These are phyloP conservation scores for Cyberlindnera maclurae DNA, from an alignment of 805 yeast species.

Conservation along the genomic window DNA sequence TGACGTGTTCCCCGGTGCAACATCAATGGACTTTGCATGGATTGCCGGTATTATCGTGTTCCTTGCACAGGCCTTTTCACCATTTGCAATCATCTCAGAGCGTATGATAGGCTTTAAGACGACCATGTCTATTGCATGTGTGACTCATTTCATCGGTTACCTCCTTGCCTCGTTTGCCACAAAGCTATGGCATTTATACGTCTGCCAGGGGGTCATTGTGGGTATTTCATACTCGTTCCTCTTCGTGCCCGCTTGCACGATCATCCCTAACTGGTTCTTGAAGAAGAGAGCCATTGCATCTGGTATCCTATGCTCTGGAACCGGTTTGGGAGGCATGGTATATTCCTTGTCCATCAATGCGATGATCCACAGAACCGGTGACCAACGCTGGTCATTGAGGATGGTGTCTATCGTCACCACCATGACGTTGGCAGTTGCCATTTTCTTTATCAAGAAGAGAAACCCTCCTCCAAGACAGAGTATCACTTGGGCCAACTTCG, in stretches of 20 bases:
- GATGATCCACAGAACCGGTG: slow-evolving; percentile 34
- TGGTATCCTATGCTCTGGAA: slow-evolving; percentile 42
- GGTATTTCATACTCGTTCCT: slow-evolving; percentile 47
- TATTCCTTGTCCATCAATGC: slow-evolving; percentile 37
- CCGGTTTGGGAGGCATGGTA: slow-evolving; percentile 46
- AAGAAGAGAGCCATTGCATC: slow-evolving; percentile 50
- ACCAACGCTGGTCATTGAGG: slow-evolving; percentile 42
- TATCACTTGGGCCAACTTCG: slow-evolving; percentile 5
- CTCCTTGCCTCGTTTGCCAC: slow-evolving; percentile 55
- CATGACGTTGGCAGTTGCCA: slow-evolving; percentile 31
- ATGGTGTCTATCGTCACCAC: slow-evolving; percentile 37
- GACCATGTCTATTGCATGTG: slow-evolving; percentile 43
- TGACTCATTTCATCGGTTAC: slow-evolving; percentile 45
- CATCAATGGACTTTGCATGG: slow-evolving; percentile 52
- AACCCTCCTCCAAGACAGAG: slow-evolving; percentile 18
- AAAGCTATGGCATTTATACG: slow-evolving; percentile 55
- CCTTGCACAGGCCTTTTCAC: slow-evolving; percentile 52
- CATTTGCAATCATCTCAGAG: slow-evolving; percentile 42
- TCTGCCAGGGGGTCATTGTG: slow-evolving; percentile 61
- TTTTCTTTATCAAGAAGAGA: slow-evolving; percentile 29
- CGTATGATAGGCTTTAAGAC: slow-evolving; percentile 42
- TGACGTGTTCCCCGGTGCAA: slow-evolving; percentile 46
- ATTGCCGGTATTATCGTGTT: slow-evolving; percentile 61
- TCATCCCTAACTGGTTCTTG: slow-evolving; percentile 66
- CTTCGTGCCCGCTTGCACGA: slow-evolving; percentile 49